Evolutionary conservation across 495 filamentous ascomycete genomes (phyloP).

Genomic region (Penicillium goetzii): DNA sequence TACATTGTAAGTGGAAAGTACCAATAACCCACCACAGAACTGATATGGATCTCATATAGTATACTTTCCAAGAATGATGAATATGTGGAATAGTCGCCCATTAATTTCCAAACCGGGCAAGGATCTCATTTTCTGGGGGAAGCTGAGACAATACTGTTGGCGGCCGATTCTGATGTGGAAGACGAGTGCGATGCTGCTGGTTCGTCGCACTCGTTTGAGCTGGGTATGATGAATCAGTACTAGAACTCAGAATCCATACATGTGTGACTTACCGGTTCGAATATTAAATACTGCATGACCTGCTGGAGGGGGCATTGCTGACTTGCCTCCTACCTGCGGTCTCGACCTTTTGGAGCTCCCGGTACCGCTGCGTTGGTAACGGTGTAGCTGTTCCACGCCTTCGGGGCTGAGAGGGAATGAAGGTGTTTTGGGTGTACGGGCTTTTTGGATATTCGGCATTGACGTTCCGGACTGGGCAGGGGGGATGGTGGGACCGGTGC

Average conservation of each 20-base stretch:
- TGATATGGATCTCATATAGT: not conserved
- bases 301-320: slow-evolving; percentile 36
- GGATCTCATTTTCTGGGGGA: slow-evolving; percentile 26
- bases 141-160: slow-evolving; percentile 22
- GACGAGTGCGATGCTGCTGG: slow-evolving; percentile 35
- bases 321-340: slow-evolving; percentile 20
- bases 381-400: slow-evolving; percentile 49
- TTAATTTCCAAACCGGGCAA: slow-evolving; percentile 29
- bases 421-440: slow-evolving; percentile 33
- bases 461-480: not conserved
- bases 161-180: slow-evolving; percentile 20
- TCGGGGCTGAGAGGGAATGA: slow-evolving; percentile 38
- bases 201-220: slow-evolving; percentile 9
- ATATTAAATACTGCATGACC: slow-evolving; percentile 22
- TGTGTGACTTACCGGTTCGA: slow-evolving; percentile 29
- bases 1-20: not conserved
- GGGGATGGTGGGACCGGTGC: slow-evolving; percentile 20
- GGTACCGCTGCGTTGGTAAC: slow-evolving; percentile 53
- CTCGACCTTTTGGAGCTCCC: slow-evolving; percentile 44
- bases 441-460: not conserved
- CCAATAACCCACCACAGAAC: not conserved
- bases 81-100: not conserved
- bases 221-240: not conserved
- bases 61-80: not conserved
- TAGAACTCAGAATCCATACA: not conserved